Evolutionary conservation across 805 yeast genomes (phyloP), one percentile per base, ranked within the genome.

Genomic region (Jamesozyma lodderae): DNA sequence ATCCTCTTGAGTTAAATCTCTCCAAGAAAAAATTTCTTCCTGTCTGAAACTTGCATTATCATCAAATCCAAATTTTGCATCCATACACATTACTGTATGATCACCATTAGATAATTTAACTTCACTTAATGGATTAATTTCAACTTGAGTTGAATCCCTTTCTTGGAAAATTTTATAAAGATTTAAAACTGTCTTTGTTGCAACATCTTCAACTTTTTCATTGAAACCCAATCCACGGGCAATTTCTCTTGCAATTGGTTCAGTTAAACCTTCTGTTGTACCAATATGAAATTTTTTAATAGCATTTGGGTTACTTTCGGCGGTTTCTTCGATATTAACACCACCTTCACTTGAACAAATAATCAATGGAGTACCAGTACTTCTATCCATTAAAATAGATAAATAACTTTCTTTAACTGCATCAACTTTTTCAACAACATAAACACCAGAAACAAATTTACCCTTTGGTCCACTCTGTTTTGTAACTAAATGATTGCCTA

Each of bases 251-350:
- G 96, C 96, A 52, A 79, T 69, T 46, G 69, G 72, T 52, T 78
- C 83, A 50, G 90, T 77, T 59, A 92, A 82, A 59, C 96, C 96
- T 40, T 67, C 66, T 2, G 14, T 27, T 42, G 79, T 73, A 53
- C 81, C 79, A 43, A 92, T 77, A 48, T 81, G 72, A 74, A 79
- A 86, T 49, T 90, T 79, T 69, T 85, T 81, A 70, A 92, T 92
- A 51, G 95, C 95, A 41, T 75, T 77, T 38, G 99, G 99, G 64
- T 76, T 80, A 53, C 73, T 77, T 51, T 79, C 80, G 44, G 98
- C 99, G 52, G 92, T 97, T 63, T 95, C 95, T 73, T 92, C 99
- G 59, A 92, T 92, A 70, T 92, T 96, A 95, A 92, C 88, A 72
- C 99, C 99, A 71, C 99, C 99, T 70, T 92, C 92, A 47, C 94